phyloP scores from a whole-genome alignment of 2,329 filamentous ascomycete species.

The Elsinoe necatrix region DNA sequence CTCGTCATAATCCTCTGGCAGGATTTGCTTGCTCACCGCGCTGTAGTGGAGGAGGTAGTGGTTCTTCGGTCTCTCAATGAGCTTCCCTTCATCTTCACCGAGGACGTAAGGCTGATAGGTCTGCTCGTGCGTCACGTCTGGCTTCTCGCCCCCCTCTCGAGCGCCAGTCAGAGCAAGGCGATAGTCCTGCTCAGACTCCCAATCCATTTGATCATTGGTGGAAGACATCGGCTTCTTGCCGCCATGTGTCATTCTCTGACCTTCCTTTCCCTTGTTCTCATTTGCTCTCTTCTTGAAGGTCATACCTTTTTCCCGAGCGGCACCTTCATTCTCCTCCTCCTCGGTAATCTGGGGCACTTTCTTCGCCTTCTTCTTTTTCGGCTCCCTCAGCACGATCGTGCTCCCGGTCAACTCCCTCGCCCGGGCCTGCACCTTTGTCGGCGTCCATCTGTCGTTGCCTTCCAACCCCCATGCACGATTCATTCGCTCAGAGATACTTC shows the following conservation, averaged over 20 bases:
- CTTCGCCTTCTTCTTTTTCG: neutral
- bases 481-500: neutral
- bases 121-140: neutral
- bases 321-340: neutral
- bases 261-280: slow-evolving; percentile 27
- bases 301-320: neutral
- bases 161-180: neutral
- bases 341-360: neutral
- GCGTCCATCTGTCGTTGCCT: neutral
- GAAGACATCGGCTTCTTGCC: slow-evolving; percentile 89
- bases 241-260: slow-evolving; percentile 85
- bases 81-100: neutral
- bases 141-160: neutral
- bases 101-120: neutral
- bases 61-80: neutral
- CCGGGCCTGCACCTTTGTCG: neutral
- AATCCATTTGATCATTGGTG: slow-evolving; percentile 27
- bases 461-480: neutral
- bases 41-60: neutral
- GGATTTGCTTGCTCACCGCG: neutral
- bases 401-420: neutral
- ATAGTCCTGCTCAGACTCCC: neutral
- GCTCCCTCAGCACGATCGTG: neutral
- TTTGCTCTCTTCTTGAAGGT: neutral
- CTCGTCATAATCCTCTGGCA: neutral